These are phyloP conservation scores for Fusarium kyushuense DNA, from an alignment of 2,329 filamentous ascomycete genomes.

Conservation along the genomic window DNA sequence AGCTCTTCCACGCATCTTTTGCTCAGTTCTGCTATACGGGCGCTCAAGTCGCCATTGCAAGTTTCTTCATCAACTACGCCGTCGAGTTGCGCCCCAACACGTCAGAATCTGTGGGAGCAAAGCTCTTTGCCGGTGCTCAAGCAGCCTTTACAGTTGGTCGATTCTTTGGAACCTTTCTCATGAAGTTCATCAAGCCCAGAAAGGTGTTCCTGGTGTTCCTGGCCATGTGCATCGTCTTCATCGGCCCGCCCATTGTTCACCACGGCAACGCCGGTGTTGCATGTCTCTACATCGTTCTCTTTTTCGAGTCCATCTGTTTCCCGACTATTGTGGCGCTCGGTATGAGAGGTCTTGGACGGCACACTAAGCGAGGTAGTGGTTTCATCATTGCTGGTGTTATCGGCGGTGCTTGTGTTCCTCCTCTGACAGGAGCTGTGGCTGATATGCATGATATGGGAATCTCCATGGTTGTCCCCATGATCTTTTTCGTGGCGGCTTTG, in stretches of 20 bases:
- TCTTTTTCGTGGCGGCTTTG: slow-evolving; percentile 68
- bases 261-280: slow-evolving; percentile 62
- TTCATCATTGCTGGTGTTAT: slow-evolving; percentile 76
- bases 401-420: slow-evolving; percentile 80
- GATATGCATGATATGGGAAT: slow-evolving; percentile 70
- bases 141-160: slow-evolving; percentile 78
- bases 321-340: slow-evolving; percentile 83
- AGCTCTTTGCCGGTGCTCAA: slow-evolving; percentile 80
- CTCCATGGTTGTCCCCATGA: slow-evolving; percentile 75
- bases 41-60: slow-evolving; percentile 74
- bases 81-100: slow-evolving; percentile 69
- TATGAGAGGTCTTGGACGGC: slow-evolving; percentile 79
- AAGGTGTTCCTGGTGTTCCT: slow-evolving; percentile 76
- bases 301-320: slow-evolving; percentile 86
- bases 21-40: slow-evolving; percentile 85
- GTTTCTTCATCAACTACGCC: slow-evolving; percentile 81
- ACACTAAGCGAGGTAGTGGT: slow-evolving; percentile 81
- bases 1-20: slow-evolving; percentile 79
- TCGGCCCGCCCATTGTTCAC: slow-evolving; percentile 61
- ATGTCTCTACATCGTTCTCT: slow-evolving; percentile 77
- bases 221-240: slow-evolving; percentile 73
- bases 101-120: slow-evolving; percentile 65
- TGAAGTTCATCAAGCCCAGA: slow-evolving; percentile 75
- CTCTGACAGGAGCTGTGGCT: slow-evolving; percentile 75
- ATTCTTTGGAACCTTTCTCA: slow-evolving; percentile 74